Evolutionary conservation across 352 stramenopile species (phyloP).

Genomic region (Vaucheria bursata): DNA sequence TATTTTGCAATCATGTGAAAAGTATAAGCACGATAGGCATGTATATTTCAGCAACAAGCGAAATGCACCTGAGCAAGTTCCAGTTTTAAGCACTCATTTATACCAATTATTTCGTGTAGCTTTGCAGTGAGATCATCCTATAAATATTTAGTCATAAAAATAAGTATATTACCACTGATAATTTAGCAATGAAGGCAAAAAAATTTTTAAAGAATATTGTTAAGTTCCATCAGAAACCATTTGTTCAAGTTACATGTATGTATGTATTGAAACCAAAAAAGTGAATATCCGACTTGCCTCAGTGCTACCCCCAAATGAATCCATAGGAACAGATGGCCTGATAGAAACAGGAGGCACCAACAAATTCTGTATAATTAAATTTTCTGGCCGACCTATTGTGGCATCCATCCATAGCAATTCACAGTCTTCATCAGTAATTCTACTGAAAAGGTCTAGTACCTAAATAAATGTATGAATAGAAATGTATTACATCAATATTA

Average conservation of each 20-base stretch:
- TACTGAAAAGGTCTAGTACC: conserved; percentile 46
- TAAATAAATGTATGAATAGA: background rate
- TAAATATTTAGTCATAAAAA: too few species aligned
- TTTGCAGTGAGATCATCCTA: conserved; percentile 71
- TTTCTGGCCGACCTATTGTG: conserved; percentile 83
- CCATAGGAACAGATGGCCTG: conserved; percentile 94
- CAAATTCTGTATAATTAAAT: conserved; percentile 91
- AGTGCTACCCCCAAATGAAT: conserved; percentile 84
- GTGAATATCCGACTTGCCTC: too few species aligned
- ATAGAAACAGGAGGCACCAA: conserved; percentile 97
- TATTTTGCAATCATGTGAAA: too few species aligned
- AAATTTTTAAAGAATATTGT: too few species aligned
- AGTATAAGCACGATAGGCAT: too few species aligned
- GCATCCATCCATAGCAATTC: conserved; percentile 94
- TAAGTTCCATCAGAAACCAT: too few species aligned
- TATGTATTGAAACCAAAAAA: too few species aligned
- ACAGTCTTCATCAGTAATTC: conserved; percentile 94
- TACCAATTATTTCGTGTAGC: conserved; percentile 97
- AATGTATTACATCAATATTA: too few species aligned
- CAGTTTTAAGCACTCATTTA: conserved; percentile 89
- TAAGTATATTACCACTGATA: too few species aligned
- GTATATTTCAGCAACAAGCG: too few species aligned
- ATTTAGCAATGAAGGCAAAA: too few species aligned
- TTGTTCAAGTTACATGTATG: too few species aligned
- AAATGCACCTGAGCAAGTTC: conserved; percentile 65